Evolutionary conservation across 2,329 filamentous ascomycete species (phyloP).

Genomic region (Fusarium protoensiforme): DNA sequence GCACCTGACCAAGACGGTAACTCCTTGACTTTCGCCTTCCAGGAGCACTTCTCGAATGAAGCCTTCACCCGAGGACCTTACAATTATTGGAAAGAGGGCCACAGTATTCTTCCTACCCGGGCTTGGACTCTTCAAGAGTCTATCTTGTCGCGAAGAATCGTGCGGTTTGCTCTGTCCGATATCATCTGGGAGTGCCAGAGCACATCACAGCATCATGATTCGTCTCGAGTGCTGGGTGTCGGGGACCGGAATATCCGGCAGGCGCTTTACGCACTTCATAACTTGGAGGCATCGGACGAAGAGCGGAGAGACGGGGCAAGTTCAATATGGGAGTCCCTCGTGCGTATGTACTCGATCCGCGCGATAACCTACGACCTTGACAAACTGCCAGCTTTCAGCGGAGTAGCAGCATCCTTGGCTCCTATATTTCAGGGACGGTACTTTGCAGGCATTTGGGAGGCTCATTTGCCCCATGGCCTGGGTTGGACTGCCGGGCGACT

Average conservation of each 20-base stretch:
- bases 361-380: background rate
- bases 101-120: background rate
- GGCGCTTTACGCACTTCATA: background rate
- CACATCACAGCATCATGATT: background rate
- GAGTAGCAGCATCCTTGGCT: background rate
- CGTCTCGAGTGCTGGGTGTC: background rate
- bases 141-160: background rate
- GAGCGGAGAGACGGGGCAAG: background rate
- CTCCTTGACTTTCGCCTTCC: background rate
- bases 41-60: background rate
- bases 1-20: background rate
- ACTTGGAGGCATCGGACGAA: background rate
- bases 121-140: conserved; percentile 3
- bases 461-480: background rate
- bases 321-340: background rate
- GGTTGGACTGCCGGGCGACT: background rate
- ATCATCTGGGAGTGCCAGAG: background rate
- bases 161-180: background rate
- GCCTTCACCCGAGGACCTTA: background rate
- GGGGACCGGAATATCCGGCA: background rate
- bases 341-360: background rate
- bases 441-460: background rate
- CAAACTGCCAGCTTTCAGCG: background rate
- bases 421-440: background rate
- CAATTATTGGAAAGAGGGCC: background rate